A percentile compares a stretch with the other conserved stretches of the same genome.
Evolutionary conservation across 495 filamentous ascomycete genomes (phyloP).

Genomic region (Usnea hakonensis): DNA sequence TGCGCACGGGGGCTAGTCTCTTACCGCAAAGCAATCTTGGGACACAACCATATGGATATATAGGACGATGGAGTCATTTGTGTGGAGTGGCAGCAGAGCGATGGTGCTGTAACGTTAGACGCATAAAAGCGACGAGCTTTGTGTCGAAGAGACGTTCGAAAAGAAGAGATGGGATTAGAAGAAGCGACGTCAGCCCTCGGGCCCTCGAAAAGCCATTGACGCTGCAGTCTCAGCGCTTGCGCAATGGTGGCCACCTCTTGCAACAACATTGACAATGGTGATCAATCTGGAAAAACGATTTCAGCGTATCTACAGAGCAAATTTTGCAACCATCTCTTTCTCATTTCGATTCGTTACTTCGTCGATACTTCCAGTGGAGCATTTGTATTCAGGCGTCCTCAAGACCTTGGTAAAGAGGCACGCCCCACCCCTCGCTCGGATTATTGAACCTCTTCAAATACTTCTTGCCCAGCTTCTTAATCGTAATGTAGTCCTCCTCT

Average conservation of each 20-base stretch:
- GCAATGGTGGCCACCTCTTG: background rate
- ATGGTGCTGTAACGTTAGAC: background rate
- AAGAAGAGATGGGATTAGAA: background rate
- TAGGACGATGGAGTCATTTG: background rate
- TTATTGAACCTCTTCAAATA: conserved; percentile 31
- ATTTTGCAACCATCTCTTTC: background rate
- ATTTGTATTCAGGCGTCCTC: conserved; percentile 22
- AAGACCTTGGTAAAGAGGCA: conserved; percentile 31
- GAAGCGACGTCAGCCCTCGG: background rate
- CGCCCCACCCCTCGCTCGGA: conserved; percentile 28
- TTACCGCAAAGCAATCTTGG: background rate
- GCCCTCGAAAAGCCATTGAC: background rate
- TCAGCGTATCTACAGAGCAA: background rate
- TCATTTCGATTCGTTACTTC: background rate
- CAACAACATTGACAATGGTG: background rate
- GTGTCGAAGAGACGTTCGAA: background rate
- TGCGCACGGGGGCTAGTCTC: background rate
- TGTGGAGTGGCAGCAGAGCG: background rate
- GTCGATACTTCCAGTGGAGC: background rate
- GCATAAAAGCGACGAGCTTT: background rate
- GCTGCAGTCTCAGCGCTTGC: background rate
- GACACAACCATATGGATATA: background rate
- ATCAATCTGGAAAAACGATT: background rate
- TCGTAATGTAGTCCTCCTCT: conserved; percentile 23
- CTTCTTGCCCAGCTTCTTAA: conserved; percentile 26